Conservation (phyloP, 805 yeast genomes). For the Yarrowia hollandica region DNA sequence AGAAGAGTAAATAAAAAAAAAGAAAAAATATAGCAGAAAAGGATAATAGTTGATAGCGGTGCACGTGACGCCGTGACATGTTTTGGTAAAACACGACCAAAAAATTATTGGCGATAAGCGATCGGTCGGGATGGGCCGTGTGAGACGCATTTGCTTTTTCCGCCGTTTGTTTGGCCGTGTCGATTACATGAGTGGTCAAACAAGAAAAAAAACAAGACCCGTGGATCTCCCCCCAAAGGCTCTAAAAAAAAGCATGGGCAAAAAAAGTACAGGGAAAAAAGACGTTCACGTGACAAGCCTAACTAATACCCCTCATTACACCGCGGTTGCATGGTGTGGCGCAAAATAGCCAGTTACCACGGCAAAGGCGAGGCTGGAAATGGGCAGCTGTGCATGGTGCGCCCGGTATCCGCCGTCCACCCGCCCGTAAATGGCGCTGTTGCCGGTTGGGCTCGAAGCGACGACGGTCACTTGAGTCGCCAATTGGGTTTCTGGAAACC, state of each 20-base stretch:
- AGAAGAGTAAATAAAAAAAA: too few species aligned
- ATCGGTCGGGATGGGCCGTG: background rate
- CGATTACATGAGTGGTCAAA: background rate
- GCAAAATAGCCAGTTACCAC: background rate
- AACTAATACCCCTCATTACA: constrained; percentile 12
- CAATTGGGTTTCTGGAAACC: constrained; percentile 19
- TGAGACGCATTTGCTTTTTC: background rate
- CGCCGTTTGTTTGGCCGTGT: background rate
- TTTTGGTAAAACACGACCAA: too few species aligned
- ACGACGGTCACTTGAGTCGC: constrained; percentile 4
- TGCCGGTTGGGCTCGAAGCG: background rate
- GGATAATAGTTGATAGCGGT: too few species aligned
- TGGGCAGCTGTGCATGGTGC: background rate
- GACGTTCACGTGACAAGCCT: constrained; percentile 3
- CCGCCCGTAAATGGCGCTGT: background rate
- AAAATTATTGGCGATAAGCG: background rate
- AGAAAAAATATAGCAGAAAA: background rate
- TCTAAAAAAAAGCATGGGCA: background rate
- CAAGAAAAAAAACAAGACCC: background rate
- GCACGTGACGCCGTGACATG: background rate
- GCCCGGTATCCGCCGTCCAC: background rate
- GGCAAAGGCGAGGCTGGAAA: background rate
- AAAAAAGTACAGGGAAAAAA: background rate
- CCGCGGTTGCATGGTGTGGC: constrained; percentile 10
- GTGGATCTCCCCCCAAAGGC: background rate